phyloP scores from a whole-genome alignment of 768 basidiomycete genomes.

The Leucocoprinus birnbaumii region DNA sequence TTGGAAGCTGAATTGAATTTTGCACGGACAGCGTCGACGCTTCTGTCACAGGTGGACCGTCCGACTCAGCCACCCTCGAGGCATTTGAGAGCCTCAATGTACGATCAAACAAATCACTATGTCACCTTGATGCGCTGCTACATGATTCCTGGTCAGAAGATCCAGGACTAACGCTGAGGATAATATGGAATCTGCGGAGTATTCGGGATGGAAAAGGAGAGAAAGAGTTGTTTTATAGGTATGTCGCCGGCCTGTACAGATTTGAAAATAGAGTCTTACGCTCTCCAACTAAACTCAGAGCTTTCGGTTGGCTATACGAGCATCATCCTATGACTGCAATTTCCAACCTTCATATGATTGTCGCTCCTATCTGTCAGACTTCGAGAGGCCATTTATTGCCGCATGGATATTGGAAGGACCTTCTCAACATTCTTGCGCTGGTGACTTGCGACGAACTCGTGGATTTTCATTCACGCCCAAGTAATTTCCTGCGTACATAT shows the following conservation, averaged over 20 bases:
- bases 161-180: slow-evolving; percentile 50
- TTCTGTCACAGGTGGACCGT: slow-evolving; percentile 46
- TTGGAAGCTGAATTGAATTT: slow-evolving; percentile 21
- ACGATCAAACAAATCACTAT: slow-evolving; percentile 11
- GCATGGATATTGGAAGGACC: slow-evolving; percentile 78
- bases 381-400: slow-evolving; percentile 23
- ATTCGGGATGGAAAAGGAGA: slow-evolving; percentile 70
- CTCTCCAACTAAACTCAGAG: slow-evolving; percentile 23
- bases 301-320: slow-evolving; percentile 67
- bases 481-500: slow-evolving; percentile 28
- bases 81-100: slow-evolving; percentile 46
- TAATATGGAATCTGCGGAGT: slow-evolving; percentile 68
- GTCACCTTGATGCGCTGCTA: slow-evolving; percentile 33
- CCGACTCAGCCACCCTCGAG: slow-evolving; percentile 49
- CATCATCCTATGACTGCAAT: slow-evolving; percentile 72
- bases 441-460: slow-evolving; percentile 50
- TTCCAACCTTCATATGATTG: slow-evolving; percentile 50
- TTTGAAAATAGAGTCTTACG: not conserved
- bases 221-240: slow-evolving; percentile 60
- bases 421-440: slow-evolving; percentile 65
- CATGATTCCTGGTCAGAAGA: slow-evolving; percentile 56
- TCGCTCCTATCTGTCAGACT: slow-evolving; percentile 45
- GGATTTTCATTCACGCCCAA: slow-evolving; percentile 13
- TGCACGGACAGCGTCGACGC: slow-evolving; percentile 42
- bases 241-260: slow-evolving; percentile 10